Base-by-base conservation (phyloP, 2,329 filamentous ascomycete genomes). In the Fusarium citri region DNA sequence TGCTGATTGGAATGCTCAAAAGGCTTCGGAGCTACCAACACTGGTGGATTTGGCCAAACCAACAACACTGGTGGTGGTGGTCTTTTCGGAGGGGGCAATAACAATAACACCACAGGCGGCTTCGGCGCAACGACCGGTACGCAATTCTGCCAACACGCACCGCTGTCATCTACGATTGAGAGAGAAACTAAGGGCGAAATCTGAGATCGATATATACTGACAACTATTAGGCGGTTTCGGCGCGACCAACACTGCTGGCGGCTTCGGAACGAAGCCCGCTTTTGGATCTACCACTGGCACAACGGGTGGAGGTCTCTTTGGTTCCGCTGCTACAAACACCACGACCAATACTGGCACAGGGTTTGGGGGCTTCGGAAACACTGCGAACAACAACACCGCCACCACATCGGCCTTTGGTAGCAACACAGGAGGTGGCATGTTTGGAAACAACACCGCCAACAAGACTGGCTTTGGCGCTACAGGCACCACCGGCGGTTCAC, bases 381-480 rank as follows among this genome's bases (percentile, higher is more conserved):
- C 77, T 46, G 25, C 66, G 23, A 79, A 74, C 64, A 79, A 77
- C 30, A 79, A 25, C 49, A 53, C 74, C 23, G 78, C 77, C 49
- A 53, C 74, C 23, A 78, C 77, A 8, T 78, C 80, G 3, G 74
- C 80, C 2, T 86, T 85, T 40, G 83, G 78, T 45, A 78, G 75
- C 57, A 78, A 69, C 59, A 71, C 75, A 28, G 80, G 83, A 59
- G 82, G 83, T 43, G 82, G 85, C 28, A 78, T 91, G 68, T 91
- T 91, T 71, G 87, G 86, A 71, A 85, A 85, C 64, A 76, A 67
- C 59, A 74, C 58, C 37, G 78, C 77, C 42, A 83, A 74, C 72
- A 88, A 88, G 76, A 78, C 85, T 25, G 81, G 79, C 40, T 89
- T 89, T 71, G 86, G 86, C 26, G 59, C 80, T 41, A 71, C 80